Percentiles rank a stretch among this genome's conserved stretches.
These are phyloP conservation scores for Mariannaea sp. DNA, from an alignment of 2,329 filamentous ascomycete genomes.

Conservation along the genomic window DNA sequence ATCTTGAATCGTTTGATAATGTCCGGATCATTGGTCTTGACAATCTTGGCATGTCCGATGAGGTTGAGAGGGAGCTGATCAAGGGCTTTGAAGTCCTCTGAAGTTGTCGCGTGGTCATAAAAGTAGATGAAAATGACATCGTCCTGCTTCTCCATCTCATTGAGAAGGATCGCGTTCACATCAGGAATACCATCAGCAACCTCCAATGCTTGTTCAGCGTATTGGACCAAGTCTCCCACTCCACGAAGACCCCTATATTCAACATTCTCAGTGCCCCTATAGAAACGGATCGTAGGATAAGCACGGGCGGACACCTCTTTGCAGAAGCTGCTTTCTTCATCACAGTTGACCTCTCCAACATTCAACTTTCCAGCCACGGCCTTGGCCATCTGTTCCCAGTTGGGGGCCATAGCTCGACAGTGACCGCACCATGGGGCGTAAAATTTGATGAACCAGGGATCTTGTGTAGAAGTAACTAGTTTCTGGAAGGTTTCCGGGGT, in stretches of 20 bases:
- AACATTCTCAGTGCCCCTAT: slow-evolving; percentile 86
- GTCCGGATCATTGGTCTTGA: slow-evolving; percentile 82
- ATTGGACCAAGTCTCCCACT: slow-evolving; percentile 85
- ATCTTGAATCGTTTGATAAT: slow-evolving; percentile 89
- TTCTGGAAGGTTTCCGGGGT: slow-evolving; percentile 86
- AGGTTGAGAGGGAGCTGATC: slow-evolving; percentile 85
- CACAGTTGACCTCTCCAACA: slow-evolving; percentile 95
- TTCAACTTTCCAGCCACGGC: slow-evolving; percentile 91
- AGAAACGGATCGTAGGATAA: slow-evolving; percentile 91
- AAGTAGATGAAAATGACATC: slow-evolving; percentile 98
- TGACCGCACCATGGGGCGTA: slow-evolving; percentile 98
- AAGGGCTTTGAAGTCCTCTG: slow-evolving; percentile 87
- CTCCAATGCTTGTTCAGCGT: slow-evolving; percentile 84
- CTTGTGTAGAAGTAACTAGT: slow-evolving; percentile 81
- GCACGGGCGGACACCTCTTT: slow-evolving; percentile 81
- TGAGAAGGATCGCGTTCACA: slow-evolving; percentile 76
- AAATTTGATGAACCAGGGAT: slow-evolving; percentile 99
- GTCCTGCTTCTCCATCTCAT: slow-evolving; percentile 85
- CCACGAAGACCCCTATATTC: slow-evolving; percentile 93
- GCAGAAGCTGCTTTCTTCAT: slow-evolving; percentile 83
- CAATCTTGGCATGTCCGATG: slow-evolving; percentile 88
- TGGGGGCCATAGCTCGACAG: slow-evolving; percentile 89
- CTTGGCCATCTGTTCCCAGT: slow-evolving; percentile 86
- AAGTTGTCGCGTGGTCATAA: slow-evolving; percentile 93
- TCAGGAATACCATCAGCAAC: slow-evolving; percentile 77